Percentiles rank a stretch among this genome's conserved stretches.
phyloP scores from a whole-genome alignment of 768 basidiomycete species.

The Cystofilobasidium ferigula region DNA sequence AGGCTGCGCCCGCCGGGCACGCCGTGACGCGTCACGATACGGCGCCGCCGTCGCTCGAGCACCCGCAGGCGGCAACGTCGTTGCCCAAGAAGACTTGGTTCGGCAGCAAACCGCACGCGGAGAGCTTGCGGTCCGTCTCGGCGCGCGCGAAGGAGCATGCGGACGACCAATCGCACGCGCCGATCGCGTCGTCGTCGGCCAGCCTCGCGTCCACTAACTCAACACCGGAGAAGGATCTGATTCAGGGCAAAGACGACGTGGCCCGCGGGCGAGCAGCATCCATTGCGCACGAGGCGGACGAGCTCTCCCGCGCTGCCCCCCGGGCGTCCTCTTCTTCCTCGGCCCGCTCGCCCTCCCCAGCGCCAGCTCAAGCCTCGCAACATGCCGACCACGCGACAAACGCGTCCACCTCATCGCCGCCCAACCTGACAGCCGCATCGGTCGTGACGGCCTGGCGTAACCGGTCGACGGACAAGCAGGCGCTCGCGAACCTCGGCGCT shows the following conservation, averaged over 20 bases:
- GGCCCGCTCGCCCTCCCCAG: background rate
- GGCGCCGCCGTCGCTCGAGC: constrained; percentile 23
- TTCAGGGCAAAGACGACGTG: too few relatives aligned
- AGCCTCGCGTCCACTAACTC: constrained; percentile 2
- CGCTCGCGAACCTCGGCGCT: constrained; percentile 15
- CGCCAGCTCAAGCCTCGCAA: background rate
- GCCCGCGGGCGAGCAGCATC: background rate
- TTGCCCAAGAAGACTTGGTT: constrained; percentile 11
- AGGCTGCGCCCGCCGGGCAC: constrained; percentile 5
- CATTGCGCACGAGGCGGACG: too few relatives aligned
- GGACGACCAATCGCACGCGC: too few relatives aligned
- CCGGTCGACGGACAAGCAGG: constrained; percentile 43
- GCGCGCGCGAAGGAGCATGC: background rate
- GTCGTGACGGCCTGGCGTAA: constrained; percentile 72
- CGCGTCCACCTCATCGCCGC: constrained; percentile 5
- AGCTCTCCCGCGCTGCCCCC: too few relatives aligned
- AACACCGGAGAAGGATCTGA: background rate
- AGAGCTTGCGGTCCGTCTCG: background rate
- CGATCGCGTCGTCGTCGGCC: constrained; percentile 8
- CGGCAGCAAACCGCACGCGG: background rate
- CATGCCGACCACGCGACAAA: background rate
- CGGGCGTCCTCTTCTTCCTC: too few relatives aligned
- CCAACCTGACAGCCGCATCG: constrained; percentile 46
- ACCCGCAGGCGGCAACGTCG: background rate
- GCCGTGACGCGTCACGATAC: constrained; percentile 28